Conservation (phyloP, 768 basidiomycete species). For the Kwoniella newhampshirensis region DNA sequence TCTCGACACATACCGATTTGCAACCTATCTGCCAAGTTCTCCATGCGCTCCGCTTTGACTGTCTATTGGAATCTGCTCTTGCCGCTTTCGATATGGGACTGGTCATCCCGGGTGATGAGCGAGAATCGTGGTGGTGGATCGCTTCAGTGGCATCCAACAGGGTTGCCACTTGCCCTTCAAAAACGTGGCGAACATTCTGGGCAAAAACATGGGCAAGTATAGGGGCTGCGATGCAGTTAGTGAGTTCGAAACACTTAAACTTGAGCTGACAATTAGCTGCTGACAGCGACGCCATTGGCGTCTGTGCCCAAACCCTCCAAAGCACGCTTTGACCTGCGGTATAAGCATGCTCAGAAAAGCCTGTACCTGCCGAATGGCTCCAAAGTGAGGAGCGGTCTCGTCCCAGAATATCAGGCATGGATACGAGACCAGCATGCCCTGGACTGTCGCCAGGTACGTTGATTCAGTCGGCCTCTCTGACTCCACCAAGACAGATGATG, state of each 20-base stretch:
- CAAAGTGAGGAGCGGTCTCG: conserved; percentile 4
- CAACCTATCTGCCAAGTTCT: conserved; percentile 1
- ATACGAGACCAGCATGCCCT: neutral
- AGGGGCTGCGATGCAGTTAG: conserved; percentile 17
- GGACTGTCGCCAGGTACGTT: neutral
- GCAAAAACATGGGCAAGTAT: conserved; percentile 21
- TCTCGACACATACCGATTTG: neutral
- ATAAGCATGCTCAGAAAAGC: conserved; percentile 28
- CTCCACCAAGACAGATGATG: too few species aligned
- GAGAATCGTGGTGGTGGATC: conserved; percentile 40
- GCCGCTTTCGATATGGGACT: conserved; percentile 26
- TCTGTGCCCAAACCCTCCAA: neutral
- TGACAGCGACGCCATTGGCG: neutral
- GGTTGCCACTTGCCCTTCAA: neutral
- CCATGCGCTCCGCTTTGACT: conserved; percentile 32
- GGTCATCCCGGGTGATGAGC: conserved; percentile 21
- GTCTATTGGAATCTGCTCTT: conserved; percentile 32
- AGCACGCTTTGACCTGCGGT: conserved; percentile 27
- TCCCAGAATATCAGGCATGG: conserved; percentile 12
- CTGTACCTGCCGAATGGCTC: conserved; percentile 8
- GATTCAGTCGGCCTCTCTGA: too few species aligned
- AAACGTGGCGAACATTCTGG: conserved; percentile 18
- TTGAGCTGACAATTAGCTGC: conserved; percentile 7
- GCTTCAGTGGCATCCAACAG: conserved; percentile 13
- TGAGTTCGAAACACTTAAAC: neutral